Conservation (phyloP, 768 basidiomycete species). For the Lactifluus piperatus region DNA sequence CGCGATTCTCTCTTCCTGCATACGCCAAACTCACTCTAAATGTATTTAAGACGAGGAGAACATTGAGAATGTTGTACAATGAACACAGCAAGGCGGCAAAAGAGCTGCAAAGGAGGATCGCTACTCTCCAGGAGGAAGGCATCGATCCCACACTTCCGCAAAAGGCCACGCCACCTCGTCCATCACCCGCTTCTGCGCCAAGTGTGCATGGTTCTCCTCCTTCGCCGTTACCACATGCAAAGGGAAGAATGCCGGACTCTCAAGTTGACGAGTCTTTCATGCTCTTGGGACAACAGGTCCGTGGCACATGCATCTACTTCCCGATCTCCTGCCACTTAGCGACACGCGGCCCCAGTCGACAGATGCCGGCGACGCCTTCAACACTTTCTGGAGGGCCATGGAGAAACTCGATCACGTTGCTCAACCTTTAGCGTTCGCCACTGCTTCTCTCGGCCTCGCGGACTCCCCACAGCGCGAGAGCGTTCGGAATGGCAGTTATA, state of each 20-base stretch:
- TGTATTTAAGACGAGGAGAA: slow-evolving; percentile 64
- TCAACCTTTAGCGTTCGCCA: slow-evolving; percentile 75
- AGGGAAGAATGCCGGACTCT: slow-evolving; percentile 39
- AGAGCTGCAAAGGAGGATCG: slow-evolving; percentile 64
- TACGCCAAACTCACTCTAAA: not conserved
- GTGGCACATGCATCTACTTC: slow-evolving; percentile 22
- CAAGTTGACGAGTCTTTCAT: slow-evolving; percentile 82
- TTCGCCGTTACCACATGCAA: slow-evolving; percentile 37
- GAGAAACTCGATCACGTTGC: slow-evolving; percentile 84
- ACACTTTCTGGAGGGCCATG: slow-evolving; percentile 83
- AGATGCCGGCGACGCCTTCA: slow-evolving; percentile 80
- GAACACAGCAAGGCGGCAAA: slow-evolving; percentile 64
- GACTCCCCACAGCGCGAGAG: slow-evolving; percentile 27
- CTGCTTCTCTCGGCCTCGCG: slow-evolving; percentile 54
- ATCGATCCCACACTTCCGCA: slow-evolving; percentile 71
- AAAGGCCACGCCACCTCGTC: slow-evolving; percentile 32
- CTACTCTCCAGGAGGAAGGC: slow-evolving; percentile 64
- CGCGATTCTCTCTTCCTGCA: slow-evolving; percentile 1
- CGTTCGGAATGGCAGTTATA: slow-evolving; percentile 43
- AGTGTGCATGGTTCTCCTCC: slow-evolving; percentile 28
- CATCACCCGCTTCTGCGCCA: slow-evolving; percentile 22
- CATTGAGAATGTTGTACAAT: slow-evolving; percentile 63
- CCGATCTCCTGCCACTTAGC: slow-evolving; percentile 1
- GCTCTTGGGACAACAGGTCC: slow-evolving; percentile 72
- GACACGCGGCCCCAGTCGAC: slow-evolving; percentile 13